Percentiles rank a stretch among this genome's conserved stretches.
Evolutionary conservation across 2,329 filamentous ascomycete genomes (phyloP).

Genomic region (Magnaporthales sp.): DNA sequence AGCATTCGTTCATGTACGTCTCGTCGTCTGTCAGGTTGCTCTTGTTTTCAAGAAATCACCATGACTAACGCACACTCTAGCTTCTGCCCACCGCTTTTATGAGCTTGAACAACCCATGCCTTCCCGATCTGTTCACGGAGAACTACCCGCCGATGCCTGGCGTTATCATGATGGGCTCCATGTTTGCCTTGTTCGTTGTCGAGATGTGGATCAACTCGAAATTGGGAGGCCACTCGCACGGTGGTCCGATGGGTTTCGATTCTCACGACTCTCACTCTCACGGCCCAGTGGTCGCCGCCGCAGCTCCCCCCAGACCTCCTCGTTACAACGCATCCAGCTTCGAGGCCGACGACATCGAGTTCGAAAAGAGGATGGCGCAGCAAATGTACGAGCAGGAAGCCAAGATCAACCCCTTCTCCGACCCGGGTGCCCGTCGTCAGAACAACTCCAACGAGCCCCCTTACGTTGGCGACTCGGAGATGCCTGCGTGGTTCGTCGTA

Average conservation of each 20-base stretch:
- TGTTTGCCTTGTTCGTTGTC: conserved; percentile 53
- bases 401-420: conserved; percentile 12
- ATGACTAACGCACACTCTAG: conserved; percentile 15
- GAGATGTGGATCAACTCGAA: conserved; percentile 54
- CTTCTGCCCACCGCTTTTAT: conserved; percentile 52
- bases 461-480: conserved; percentile 27
- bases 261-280: conserved; percentile 8
- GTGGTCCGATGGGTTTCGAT: conserved; percentile 40
- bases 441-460: conserved; percentile 6
- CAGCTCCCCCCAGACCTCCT: conserved; percentile 21
- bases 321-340: conserved; percentile 21
- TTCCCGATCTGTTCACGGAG: conserved; percentile 50
- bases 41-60: not conserved
- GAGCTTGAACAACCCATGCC: conserved; percentile 41
- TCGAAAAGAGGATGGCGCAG: conserved; percentile 33
- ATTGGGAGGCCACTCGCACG: conserved; percentile 49
- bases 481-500: conserved; percentile 54
- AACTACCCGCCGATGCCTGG: conserved; percentile 54
- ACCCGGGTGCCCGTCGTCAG: conserved; percentile 4
- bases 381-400: conserved; percentile 27
- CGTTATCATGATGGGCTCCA: conserved; percentile 56
- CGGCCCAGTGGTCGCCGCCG: conserved; percentile 6
- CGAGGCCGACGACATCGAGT: conserved; percentile 24
- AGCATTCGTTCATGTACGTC: conserved; percentile 59
- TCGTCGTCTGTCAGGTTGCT: not conserved